Percentiles rank a stretch among this genome's conserved stretches.
These are phyloP conservation scores for Auricularia sp. DNA, from an alignment of 768 basidiomycete species.

Conservation along the genomic window DNA sequence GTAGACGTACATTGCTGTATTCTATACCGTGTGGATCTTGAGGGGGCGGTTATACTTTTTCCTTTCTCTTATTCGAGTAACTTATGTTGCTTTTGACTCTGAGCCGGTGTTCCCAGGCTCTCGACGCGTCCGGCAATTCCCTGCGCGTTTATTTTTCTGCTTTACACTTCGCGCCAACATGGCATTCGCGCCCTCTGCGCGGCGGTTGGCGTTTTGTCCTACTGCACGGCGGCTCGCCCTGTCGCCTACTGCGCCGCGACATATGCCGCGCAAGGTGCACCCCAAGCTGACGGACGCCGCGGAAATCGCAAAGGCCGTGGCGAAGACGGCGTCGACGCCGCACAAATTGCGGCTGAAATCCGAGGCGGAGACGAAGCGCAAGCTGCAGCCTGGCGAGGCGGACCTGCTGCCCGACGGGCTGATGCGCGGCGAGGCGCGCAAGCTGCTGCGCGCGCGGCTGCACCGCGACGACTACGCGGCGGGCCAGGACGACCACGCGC, in stretches of 20 bases:
- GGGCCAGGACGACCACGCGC: background rate
- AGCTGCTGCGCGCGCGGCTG: background rate
- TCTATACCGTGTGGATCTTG: background rate
- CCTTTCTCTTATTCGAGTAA: background rate
- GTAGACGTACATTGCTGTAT: background rate
- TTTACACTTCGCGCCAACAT: background rate
- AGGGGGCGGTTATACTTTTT: background rate
- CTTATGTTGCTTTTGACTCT: background rate
- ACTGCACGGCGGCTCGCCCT: background rate
- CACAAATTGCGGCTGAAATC: background rate
- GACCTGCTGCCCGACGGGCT: background rate
- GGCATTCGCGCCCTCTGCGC: background rate
- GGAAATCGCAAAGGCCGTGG: background rate
- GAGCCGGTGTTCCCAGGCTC: too few relatives aligned
- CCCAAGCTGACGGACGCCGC: background rate
- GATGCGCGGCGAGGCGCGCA: background rate
- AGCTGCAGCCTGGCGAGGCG: conserved; percentile 2
- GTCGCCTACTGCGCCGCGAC: background rate
- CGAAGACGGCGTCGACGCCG: conserved; percentile 1
- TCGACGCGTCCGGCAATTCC: background rate
- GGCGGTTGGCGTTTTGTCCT: background rate
- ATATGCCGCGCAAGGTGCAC: background rate
- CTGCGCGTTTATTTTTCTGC: background rate
- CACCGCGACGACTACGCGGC: background rate
- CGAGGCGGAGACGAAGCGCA: background rate